Evolutionary conservation across 805 yeast genomes (phyloP), one percentile per base, ranked within the genome.

Genomic region (Ogataea minuta): DNA sequence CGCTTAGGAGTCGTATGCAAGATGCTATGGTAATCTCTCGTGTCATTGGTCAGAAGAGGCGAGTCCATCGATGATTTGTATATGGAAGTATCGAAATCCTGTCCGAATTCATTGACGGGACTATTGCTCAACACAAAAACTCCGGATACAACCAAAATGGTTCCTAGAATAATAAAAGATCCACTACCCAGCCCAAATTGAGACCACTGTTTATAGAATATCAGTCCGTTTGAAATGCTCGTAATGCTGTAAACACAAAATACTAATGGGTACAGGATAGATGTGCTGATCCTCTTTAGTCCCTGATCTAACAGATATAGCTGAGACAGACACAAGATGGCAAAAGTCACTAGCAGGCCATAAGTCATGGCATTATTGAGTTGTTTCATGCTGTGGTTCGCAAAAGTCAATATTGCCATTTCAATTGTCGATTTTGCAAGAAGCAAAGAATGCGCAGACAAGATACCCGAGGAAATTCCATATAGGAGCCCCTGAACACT

Each of bases 371-470:
- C 55, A 31, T 67, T 57, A 33, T 63, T 57, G 12, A 76, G 62
- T 35, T 56, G 43, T 43, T 52, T 34, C 46, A 56, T 36, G 26
- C 43, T 38, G 37, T 62, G 61, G 33, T 57, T 61, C 34, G 60
- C 57, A 35, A 66, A 63, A 23, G 70, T 74, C 43, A 63, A 68
- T 2, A 83, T 59, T 2, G 83, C 53, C 9, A 85, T 75, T 52
- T 85, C 95, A 14, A 88, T 84, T 0, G 85, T 74, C 0, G 89
- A 77, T 60, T 88, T 88, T n/a, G 95, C 95, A 62, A 87, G 71
- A 41, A 89, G 68, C 34, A 89, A 71, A 2, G 95, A 84, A 56
- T 86, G 95, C 0, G 95, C 95, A 0, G 95, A 84, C 32, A 88
- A 66, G 0, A 81, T 76, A 2, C 96, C 96, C 32, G 88, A 77